phyloP scores from a whole-genome alignment of 169 alveolate genomes.

The Plasmodium billcollinsi region DNA sequence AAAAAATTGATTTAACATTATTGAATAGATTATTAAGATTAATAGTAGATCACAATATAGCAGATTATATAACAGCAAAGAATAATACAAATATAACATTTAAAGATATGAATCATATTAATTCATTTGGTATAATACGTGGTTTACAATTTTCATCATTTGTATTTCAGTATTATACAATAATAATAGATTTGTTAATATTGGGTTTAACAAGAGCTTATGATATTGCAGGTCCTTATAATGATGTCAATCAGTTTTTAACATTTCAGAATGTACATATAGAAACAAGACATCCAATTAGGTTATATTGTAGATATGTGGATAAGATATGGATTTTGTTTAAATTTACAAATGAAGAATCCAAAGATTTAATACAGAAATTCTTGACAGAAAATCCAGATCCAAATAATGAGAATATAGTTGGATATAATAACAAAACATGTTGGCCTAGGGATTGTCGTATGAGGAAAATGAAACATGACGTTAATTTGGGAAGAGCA shows the following conservation, averaged over 20 bases:
- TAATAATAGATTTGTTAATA: constrained; percentile 94
- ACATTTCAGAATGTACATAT: constrained; percentile 94
- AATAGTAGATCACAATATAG: constrained; percentile 99
- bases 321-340: constrained; percentile 96
- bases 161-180: constrained; percentile 95
- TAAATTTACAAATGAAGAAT: constrained; percentile 95
- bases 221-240: constrained; percentile 98
- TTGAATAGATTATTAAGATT: constrained; percentile 97
- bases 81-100: constrained; percentile 97
- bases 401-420: constrained; percentile 99
- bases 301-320: constrained; percentile 97
- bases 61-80: constrained; percentile 99
- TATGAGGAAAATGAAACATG: constrained; percentile 99
- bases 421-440: constrained; percentile 98
- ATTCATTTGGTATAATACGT: constrained; percentile 98
- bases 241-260: constrained; percentile 96
- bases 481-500: constrained; percentile 99
- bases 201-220: constrained; percentile 99
- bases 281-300: constrained; percentile 98
- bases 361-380: constrained; percentile 97
- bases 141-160: constrained; percentile 99
- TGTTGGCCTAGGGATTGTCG: constrained; percentile 99
- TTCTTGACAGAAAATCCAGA: constrained; percentile 99
- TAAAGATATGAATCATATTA: constrained; percentile 99
- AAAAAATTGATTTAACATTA: constrained; percentile 98